phyloP scores from a whole-genome alignment of 73 alveolate species.

The Tetrahymena borealis region DNA sequence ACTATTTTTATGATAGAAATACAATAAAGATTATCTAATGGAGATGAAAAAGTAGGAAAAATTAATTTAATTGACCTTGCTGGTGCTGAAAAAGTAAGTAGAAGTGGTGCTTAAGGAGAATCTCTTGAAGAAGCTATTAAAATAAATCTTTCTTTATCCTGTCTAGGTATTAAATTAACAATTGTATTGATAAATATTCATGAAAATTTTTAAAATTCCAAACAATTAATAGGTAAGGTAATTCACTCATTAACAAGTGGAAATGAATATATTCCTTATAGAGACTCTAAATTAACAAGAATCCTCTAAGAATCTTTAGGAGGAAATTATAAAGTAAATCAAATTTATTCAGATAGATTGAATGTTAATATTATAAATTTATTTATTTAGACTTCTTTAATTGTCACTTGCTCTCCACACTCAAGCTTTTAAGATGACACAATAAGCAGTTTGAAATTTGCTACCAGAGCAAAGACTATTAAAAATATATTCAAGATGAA shows the following conservation, averaged over 20 bases:
- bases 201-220: background rate
- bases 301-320: slow-evolving; percentile 65
- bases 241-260: slow-evolving; percentile 55
- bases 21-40: slow-evolving; percentile 46
- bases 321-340: slow-evolving; percentile 54
- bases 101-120: slow-evolving; percentile 65
- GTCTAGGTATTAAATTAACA: slow-evolving; percentile 6
- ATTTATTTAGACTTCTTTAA: slow-evolving; percentile 37
- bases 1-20: slow-evolving; percentile 57
- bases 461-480: slow-evolving; percentile 61
- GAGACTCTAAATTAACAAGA: slow-evolving; percentile 71
- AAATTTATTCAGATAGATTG: background rate
- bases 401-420: slow-evolving; percentile 61
- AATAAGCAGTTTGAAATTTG: slow-evolving; percentile 55
- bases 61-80: slow-evolving; percentile 70
- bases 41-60: slow-evolving; percentile 55
- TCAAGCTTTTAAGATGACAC: slow-evolving; percentile 62
- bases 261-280: slow-evolving; percentile 59
- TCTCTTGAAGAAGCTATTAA: slow-evolving; percentile 68
- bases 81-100: slow-evolving; percentile 69
- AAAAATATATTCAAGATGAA: slow-evolving; percentile 60
- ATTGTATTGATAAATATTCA: background rate
- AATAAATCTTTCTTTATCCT: slow-evolving; percentile 59
- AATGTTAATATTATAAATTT: background rate
- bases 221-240: slow-evolving; percentile 57